A percentile compares a stretch with the other conserved stretches of the same genome.
These are phyloP conservation scores for Candida succiphila DNA, from an alignment of 805 yeast species.

Conservation along the genomic window DNA sequence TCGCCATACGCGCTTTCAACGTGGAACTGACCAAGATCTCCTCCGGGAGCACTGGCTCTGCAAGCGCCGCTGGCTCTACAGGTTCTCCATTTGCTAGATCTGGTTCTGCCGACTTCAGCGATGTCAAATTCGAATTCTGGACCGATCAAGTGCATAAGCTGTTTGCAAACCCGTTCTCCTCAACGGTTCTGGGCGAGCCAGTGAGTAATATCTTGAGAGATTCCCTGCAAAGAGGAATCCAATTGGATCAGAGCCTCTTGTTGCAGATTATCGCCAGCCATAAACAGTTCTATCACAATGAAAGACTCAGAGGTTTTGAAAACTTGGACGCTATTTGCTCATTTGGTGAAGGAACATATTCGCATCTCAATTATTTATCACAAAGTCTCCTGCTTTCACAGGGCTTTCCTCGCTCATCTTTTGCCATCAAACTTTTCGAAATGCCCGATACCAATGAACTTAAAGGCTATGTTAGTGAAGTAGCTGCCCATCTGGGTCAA, in stretches of 20 bases:
- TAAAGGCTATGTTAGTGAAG: constrained; percentile 35
- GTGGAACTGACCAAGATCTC: constrained; percentile 36
- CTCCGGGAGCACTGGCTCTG: neutral
- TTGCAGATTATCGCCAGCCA: constrained; percentile 52
- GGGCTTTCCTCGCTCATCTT: too few relatives aligned
- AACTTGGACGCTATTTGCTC: constrained; percentile 53
- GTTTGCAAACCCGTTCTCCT: constrained; percentile 22
- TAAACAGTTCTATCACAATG: constrained; percentile 38
- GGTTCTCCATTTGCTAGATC: too few relatives aligned
- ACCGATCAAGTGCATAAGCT: constrained; percentile 40
- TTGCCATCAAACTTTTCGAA: constrained; percentile 36
- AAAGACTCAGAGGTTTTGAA: constrained; percentile 29
- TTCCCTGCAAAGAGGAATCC: constrained; percentile 36
- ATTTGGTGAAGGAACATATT: constrained; percentile 70
- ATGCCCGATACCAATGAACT: constrained; percentile 22
- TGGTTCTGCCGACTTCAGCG: too few relatives aligned
- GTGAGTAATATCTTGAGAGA: constrained; percentile 48
- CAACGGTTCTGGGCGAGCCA: constrained; percentile 47
- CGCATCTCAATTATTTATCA: constrained; percentile 61
- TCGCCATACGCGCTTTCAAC: constrained; percentile 59
- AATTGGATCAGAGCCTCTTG: constrained; percentile 44
- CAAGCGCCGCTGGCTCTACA: neutral
- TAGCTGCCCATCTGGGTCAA: constrained; percentile 77
- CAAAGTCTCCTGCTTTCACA: constrained; percentile 50
- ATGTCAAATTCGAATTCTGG: constrained; percentile 80